Percentiles rank a stretch among this genome's conserved stretches.
Evolutionary conservation across 345 rosid species (phyloP).

Genomic region (Eucalyptus brandiana): DNA sequence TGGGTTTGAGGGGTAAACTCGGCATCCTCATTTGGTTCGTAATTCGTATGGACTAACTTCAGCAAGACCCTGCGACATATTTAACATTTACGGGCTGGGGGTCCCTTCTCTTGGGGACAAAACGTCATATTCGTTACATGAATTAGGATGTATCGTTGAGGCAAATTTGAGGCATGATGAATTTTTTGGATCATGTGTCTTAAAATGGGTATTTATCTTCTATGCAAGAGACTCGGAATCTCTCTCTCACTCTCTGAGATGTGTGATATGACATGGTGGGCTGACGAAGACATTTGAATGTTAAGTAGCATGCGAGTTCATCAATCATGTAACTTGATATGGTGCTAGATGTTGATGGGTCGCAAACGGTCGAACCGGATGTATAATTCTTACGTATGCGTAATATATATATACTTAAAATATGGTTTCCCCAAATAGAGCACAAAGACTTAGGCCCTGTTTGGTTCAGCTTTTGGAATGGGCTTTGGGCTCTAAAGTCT

Average conservation of each 20-base stretch:
- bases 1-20: neutral
- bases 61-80: neutral
- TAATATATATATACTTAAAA: neutral
- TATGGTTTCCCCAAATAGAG: neutral
- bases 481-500: too few relatives aligned
- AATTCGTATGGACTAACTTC: neutral
- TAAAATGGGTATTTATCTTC: neutral
- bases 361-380: neutral
- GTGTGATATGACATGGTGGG: neutral
- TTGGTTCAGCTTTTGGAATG: too few relatives aligned
- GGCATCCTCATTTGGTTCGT: neutral
- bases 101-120: neutral
- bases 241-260: neutral
- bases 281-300: neutral
- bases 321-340: neutral
- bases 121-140: neutral
- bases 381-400: neutral
- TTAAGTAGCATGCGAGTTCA: neutral
- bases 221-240: neutral
- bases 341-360: neutral
- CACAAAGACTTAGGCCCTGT: accelerated
- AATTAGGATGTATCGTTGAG: neutral
- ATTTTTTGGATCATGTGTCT: neutral
- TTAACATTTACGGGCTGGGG: neutral
- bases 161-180: neutral